These are phyloP conservation scores for Magnaporthiopsis incrustans DNA, from an alignment of 2,329 filamentous ascomycete genomes.

Conservation along the genomic window DNA sequence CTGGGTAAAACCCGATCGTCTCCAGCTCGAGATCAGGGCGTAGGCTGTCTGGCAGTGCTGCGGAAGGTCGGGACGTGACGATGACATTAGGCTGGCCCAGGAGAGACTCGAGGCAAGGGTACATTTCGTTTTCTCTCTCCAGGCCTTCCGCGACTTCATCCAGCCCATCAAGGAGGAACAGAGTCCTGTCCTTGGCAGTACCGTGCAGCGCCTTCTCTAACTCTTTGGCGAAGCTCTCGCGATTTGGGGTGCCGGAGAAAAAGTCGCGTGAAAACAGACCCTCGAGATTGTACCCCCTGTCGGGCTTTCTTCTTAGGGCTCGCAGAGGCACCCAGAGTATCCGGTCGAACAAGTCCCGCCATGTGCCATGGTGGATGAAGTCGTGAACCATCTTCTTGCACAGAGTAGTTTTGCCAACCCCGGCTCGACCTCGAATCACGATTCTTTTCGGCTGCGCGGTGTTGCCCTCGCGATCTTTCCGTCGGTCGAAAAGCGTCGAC, in stretches of 20 bases:
- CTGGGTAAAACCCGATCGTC: conserved; percentile 28
- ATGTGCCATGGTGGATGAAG: conserved; percentile 19
- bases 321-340: conserved; percentile 32
- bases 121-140: conserved; percentile 10
- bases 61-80: conserved; percentile 30
- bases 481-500: conserved; percentile 19
- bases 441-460: conserved; percentile 18
- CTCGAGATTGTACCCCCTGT: conserved; percentile 15
- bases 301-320: conserved; percentile 19
- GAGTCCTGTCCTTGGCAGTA: conserved; percentile 14
- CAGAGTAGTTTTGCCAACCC: conserved; percentile 31
- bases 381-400: conserved; percentile 33
- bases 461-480: conserved; percentile 12
- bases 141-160: conserved; percentile 29
- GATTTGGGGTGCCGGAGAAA: conserved; percentile 16
- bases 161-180: conserved; percentile 34
- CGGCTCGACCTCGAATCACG: conserved; percentile 27
- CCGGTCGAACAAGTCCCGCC: conserved; percentile 24
- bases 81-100: conserved; percentile 27
- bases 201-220: conserved; percentile 10
- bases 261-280: conserved; percentile 20
- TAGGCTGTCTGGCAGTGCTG: conserved; percentile 9
- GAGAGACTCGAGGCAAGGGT: conserved; percentile 20
- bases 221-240: conserved; percentile 12
- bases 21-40: conserved; percentile 28